Evolutionary conservation across 2,329 filamentous ascomycete species (phyloP).

Genomic region (Phialemoniopsis sp.): DNA sequence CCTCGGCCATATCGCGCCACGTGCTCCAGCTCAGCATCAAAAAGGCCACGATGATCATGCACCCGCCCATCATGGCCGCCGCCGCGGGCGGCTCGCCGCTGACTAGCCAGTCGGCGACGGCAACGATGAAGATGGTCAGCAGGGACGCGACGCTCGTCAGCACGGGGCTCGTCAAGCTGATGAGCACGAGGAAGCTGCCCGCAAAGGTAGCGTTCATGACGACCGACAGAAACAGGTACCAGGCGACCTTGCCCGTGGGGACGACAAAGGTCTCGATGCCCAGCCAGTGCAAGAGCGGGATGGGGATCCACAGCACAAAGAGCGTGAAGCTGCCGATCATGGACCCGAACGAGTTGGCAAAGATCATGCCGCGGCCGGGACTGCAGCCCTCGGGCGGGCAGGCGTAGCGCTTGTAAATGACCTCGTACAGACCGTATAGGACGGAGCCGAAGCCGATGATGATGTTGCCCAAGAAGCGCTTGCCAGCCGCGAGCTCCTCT

Average conservation of each 20-base stretch:
- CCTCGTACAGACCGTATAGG: slow-evolving; percentile 94
- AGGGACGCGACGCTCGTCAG: slow-evolving; percentile 88
- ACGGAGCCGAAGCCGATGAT: slow-evolving; percentile 89
- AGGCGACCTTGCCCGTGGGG: slow-evolving; percentile 72
- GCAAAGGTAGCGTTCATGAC: slow-evolving; percentile 89
- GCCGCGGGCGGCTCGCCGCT: slow-evolving; percentile 72
- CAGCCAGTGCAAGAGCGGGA: slow-evolving; percentile 76
- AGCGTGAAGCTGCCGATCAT: slow-evolving; percentile 86
- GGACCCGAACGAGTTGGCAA: slow-evolving; percentile 88
- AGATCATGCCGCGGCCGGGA: slow-evolving; percentile 87
- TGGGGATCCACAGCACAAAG: slow-evolving; percentile 82
- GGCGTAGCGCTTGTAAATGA: slow-evolving; percentile 88
- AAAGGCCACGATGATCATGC: slow-evolving; percentile 86
- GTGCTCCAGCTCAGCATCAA: slow-evolving; percentile 85
- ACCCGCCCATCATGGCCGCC: slow-evolving; percentile 76
- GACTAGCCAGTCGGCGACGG: slow-evolving; percentile 82
- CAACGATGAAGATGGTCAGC: slow-evolving; percentile 95
- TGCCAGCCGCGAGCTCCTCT: slow-evolving; percentile 39
- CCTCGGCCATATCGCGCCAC: slow-evolving; percentile 88
- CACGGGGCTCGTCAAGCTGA: slow-evolving; percentile 88
- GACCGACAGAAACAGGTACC: slow-evolving; percentile 76
- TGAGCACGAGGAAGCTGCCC: slow-evolving; percentile 87
- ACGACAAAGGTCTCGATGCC: slow-evolving; percentile 81
- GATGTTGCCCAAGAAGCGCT: slow-evolving; percentile 78
- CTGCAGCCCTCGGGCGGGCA: slow-evolving; percentile 88